Conservation (phyloP, 192 early-diverging fungal genomes). For the Podochytrium sp. region DNA sequence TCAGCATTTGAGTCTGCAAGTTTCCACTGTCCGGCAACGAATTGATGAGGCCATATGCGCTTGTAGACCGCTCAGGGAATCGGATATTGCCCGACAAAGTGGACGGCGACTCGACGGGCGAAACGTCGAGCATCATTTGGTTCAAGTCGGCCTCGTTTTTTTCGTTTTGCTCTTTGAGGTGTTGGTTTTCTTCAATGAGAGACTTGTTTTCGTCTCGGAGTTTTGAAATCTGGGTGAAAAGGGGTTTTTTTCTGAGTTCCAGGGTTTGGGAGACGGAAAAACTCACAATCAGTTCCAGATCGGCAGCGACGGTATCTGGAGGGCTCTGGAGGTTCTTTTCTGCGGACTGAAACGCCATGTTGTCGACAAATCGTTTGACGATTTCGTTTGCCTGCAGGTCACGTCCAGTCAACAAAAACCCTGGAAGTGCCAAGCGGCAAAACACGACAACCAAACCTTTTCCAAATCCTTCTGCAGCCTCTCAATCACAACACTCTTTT, state of each 20-base stretch:
- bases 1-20: conserved; percentile 21
- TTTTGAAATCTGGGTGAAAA: background rate
- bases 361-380: conserved; percentile 7
- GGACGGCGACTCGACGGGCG: background rate
- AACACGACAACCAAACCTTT: conserved; percentile 1
- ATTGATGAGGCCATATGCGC: conserved; percentile 22
- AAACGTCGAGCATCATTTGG: background rate
- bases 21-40: conserved; percentile 5
- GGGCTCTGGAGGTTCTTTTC: background rate
- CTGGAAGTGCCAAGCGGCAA: background rate
- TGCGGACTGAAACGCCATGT: conserved; percentile 10
- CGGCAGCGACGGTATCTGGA: background rate
- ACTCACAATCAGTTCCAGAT: background rate
- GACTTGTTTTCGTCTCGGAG: conserved; percentile 22
- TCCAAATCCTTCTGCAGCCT: conserved; percentile 15
- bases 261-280: background rate
- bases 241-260: no score
- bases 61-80: conserved; percentile 11
- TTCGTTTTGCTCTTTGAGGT: conserved; percentile 24
- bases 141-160: background rate
- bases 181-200: conserved; percentile 18
- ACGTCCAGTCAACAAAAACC: background rate
- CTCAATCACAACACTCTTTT: conserved; percentile 19
- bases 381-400: background rate
- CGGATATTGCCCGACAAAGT: background rate